These are phyloP conservation scores for Trypanosoma avium DNA, from an alignment of 208 protist genomes.

Conservation along the genomic window DNA sequence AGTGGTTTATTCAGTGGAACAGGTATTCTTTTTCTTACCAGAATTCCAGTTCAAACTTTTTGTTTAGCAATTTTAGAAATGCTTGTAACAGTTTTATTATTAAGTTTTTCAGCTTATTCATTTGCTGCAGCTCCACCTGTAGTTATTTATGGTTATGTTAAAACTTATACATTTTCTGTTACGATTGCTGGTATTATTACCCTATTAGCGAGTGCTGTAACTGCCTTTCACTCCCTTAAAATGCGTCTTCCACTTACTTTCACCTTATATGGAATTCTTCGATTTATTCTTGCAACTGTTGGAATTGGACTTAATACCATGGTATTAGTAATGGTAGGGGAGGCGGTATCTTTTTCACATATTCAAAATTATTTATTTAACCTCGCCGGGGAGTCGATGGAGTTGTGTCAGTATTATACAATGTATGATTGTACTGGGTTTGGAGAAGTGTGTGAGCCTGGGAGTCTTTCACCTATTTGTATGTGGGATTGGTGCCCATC, in stretches of 20 bases:
- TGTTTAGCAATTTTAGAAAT: slow-evolving; percentile 51
- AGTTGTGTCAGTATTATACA: slow-evolving; percentile 31
- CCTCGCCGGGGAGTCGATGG: neutral
- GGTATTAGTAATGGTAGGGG: slow-evolving; percentile 40
- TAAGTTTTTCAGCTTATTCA: slow-evolving; percentile 33
- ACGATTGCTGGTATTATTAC: slow-evolving; percentile 31
- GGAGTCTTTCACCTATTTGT: slow-evolving; percentile 7
- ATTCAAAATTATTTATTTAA: slow-evolving; percentile 14
- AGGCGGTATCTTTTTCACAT: slow-evolving; percentile 18
- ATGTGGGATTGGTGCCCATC: slow-evolving; percentile 6
- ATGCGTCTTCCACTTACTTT: slow-evolving; percentile 46
- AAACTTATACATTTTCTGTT: slow-evolving; percentile 30
- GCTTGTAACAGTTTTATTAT: slow-evolving; percentile 33
- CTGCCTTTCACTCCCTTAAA: slow-evolving; percentile 44
- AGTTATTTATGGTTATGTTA: slow-evolving; percentile 39
- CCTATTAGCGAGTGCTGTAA: slow-evolving; percentile 31
- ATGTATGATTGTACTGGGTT: slow-evolving; percentile 50
- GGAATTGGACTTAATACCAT: slow-evolving; percentile 38
- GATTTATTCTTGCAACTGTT: slow-evolving; percentile 9
- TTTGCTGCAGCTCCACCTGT: slow-evolving; percentile 13
- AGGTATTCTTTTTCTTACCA: slow-evolving; percentile 65
- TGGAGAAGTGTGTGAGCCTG: slow-evolving; percentile 21
- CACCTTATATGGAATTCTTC: slow-evolving; percentile 11
- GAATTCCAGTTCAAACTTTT: slow-evolving; percentile 67
- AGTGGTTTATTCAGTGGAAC: slow-evolving; percentile 48